These are phyloP conservation scores for Lasiodiplodia sp. DNA, from an alignment of 2,329 filamentous ascomycete genomes.

Conservation along the genomic window DNA sequence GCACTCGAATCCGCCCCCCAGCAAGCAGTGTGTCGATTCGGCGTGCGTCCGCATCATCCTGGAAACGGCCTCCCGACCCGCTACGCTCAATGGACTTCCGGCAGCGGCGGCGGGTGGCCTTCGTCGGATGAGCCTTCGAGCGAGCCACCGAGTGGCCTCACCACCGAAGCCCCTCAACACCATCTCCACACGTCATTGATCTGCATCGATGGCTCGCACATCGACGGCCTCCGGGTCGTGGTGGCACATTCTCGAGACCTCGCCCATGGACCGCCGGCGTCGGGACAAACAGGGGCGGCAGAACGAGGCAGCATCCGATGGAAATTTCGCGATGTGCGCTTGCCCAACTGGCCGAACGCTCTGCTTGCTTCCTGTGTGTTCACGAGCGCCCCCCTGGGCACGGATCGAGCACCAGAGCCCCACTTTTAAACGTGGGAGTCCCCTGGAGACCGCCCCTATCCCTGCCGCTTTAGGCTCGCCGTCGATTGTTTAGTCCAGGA, in stretches of 20 bases:
- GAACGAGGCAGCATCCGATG: constrained; percentile 3
- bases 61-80: neutral
- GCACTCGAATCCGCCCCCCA: constrained; percentile 10
- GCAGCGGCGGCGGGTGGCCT: neutral
- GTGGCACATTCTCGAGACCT: neutral
- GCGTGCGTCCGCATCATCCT: neutral
- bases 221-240: neutral
- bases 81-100: constrained; percentile 15
- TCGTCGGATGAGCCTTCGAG: constrained; percentile 9
- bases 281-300: constrained; percentile 1
- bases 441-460: constrained; percentile 26
- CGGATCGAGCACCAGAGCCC: constrained; percentile 21
- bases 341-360: neutral
- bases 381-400: constrained; percentile 23
- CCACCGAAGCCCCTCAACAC: constrained; percentile 23
- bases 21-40: constrained; percentile 21
- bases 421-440: constrained; percentile 30
- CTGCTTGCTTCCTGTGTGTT: constrained; percentile 2
- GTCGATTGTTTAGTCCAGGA: constrained; percentile 9
- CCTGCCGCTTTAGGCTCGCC: constrained; percentile 17
- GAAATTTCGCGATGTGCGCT: neutral
- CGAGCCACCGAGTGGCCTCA: constrained; percentile 20
- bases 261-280: neutral
- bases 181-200: constrained; percentile 19
- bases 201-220: neutral